A percentile compares a stretch with the other conserved stretches of the same genome.
Evolutionary conservation across 2,329 filamentous ascomycete genomes (phyloP).

Genomic region (Hypoxylon sp.): DNA sequence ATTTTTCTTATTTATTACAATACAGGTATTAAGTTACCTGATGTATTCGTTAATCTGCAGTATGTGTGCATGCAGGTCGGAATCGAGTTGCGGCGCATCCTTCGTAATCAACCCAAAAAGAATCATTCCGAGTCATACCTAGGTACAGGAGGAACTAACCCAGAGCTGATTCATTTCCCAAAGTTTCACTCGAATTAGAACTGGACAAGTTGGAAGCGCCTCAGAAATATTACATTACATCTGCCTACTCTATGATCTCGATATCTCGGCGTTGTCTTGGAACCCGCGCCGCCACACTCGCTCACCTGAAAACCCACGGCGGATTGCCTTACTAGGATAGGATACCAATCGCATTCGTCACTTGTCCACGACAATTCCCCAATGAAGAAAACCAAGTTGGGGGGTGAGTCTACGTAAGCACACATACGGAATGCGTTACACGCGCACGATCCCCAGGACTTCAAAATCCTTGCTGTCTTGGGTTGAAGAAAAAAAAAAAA

Average conservation of each 20-base stretch:
- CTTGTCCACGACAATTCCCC: slow-evolving; percentile 9
- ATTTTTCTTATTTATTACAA: not conserved
- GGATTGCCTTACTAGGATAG: slow-evolving; percentile 20
- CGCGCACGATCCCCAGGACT: too few relatives aligned
- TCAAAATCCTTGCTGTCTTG: not conserved
- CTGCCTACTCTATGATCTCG: slow-evolving; percentile 9
- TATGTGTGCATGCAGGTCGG: slow-evolving; percentile 13
- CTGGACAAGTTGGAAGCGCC: not conserved
- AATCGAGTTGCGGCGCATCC: slow-evolving; percentile 10
- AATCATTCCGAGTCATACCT: slow-evolving; percentile 16
- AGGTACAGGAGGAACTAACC: too few relatives aligned
- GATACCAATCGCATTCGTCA: not conserved
- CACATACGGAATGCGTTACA: not conserved
- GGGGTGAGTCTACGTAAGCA: slow-evolving; percentile 27
- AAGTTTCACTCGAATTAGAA: not conserved
- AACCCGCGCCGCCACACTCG: slow-evolving; percentile 17
- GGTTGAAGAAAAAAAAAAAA: not conserved
- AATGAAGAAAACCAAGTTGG: slow-evolving; percentile 5
- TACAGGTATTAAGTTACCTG: too few relatives aligned
- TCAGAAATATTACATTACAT: slow-evolving; percentile 1
- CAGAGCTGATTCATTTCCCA: too few relatives aligned
- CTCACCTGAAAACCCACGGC: slow-evolving; percentile 21
- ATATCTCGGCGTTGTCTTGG: slow-evolving; percentile 14
- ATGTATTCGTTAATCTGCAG: slow-evolving; percentile 13
- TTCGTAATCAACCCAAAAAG: slow-evolving; percentile 10